Conservation (phyloP, 495 filamentous ascomycete genomes). For the Penicillium chermesinum region DNA sequence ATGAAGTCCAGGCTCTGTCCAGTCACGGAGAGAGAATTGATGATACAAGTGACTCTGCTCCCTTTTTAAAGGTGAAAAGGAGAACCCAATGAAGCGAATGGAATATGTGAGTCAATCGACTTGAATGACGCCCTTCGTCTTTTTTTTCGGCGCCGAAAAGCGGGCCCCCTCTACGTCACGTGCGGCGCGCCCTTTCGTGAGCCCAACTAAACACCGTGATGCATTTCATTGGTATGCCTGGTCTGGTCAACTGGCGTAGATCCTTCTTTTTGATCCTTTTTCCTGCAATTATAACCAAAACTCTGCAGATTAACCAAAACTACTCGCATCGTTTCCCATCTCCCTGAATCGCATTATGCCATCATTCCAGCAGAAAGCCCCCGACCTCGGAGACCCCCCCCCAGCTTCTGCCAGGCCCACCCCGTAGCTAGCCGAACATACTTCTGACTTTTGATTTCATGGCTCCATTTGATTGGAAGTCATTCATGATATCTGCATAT, state of each 20-base stretch:
- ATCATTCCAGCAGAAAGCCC: not conserved
- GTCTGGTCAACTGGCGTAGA: not conserved
- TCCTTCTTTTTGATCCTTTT: not conserved
- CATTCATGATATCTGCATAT: too few relatives aligned
- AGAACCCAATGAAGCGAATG: conserved; percentile 21
- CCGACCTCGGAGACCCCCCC: conserved; percentile 22
- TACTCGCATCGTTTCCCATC: too few relatives aligned
- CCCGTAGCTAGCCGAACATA: conserved; percentile 21
- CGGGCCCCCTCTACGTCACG: conserved; percentile 21
- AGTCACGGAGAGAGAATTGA: too few relatives aligned
- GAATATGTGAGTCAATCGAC: conserved; percentile 24
- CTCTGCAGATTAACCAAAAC: too few relatives aligned
- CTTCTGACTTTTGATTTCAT: not conserved
- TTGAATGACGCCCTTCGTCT: conserved; percentile 16
- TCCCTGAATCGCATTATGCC: too few relatives aligned
- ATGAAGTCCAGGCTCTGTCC: not conserved
- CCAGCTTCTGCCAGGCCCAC: not conserved
- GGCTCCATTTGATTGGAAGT: not conserved
- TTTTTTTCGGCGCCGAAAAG: conserved; percentile 26
- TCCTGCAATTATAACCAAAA: not conserved
- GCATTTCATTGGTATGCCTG: too few relatives aligned
- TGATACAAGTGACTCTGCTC: not conserved
- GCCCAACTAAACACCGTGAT: too few relatives aligned
- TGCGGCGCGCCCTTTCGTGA: too few relatives aligned
- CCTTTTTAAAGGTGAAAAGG: conserved; percentile 12